These are phyloP conservation scores for Aspergillus egyptiacus DNA, from an alignment of 495 filamentous ascomycete genomes.

Conservation along the genomic window DNA sequence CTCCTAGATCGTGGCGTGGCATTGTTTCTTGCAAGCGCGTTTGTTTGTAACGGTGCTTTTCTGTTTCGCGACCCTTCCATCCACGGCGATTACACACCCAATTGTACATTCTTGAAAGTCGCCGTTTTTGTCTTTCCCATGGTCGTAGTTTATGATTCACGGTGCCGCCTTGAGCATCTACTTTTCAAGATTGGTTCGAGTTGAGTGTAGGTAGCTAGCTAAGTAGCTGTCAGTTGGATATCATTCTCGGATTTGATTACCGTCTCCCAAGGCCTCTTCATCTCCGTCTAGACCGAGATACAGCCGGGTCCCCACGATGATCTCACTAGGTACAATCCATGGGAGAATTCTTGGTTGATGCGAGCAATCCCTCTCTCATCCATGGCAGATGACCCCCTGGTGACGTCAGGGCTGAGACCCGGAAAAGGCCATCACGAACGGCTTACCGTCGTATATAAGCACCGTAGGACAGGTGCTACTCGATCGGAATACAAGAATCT, in stretches of 20 bases:
- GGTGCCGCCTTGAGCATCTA: no score
- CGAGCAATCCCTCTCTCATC: no score
- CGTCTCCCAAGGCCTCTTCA: background rate
- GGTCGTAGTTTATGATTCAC: no score
- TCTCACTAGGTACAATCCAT: background rate
- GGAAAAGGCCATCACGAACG: background rate
- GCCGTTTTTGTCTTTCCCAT: no score
- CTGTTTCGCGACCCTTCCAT: no score
- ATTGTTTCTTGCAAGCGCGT: slow-evolving; percentile 16
- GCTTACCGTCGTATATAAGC: slow-evolving; percentile 1
- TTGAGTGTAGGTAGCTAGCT: no score
- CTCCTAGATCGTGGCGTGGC: slow-evolving; percentile 25
- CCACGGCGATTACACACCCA: no score
- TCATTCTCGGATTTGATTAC: background rate
- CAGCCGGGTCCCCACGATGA: slow-evolving; percentile 5
- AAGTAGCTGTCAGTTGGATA: background rate
- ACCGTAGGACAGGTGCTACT: background rate
- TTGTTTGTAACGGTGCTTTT: no score
- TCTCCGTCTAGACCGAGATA: background rate
- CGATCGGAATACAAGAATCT: background rate
- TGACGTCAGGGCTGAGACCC: slow-evolving; percentile 8
- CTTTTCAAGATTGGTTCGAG: no score
- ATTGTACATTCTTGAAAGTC: no score
- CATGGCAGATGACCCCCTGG: slow-evolving; percentile 8
- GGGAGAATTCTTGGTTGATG: no score